Evolutionary conservation across 768 basidiomycete genomes (phyloP), one percentile per base, ranked within the genome.

Genomic region (Leccinum olivaceopallidum): DNA sequence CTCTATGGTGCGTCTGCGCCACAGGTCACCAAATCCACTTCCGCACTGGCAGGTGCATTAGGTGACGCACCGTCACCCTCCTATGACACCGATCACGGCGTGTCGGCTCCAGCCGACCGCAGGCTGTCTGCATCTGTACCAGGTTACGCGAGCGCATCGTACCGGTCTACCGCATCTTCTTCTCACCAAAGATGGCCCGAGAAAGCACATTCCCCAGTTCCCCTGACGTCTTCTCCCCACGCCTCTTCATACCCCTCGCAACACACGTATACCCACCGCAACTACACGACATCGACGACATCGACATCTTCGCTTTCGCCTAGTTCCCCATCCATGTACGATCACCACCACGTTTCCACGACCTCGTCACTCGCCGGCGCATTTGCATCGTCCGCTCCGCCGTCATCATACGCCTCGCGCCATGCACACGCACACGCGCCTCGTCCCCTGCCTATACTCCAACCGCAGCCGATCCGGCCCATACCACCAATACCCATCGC

Each of bases 391-490:
- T 60, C 63, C 51, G 58, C 44, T 13, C 63, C 62, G 50, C 56
- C 63, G 48, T 55, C 62, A 52, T 56, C 55, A 13, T 54, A 61
- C 37, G 51, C 63, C 22, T 50, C 49, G 2, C 26, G 53, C 61
- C 67, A 57, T 64, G 66, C 44, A 47, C 42, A 44, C 42, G 0
- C 42, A 58, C 56, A 59, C 56, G 49, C 55, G 34, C 42, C 60
- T 16, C 48, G 42, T 30, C 71, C 24, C 9, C 22, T 74, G 16
- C 74, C 73, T n/a, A 74, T 74, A 22, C 22, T 69, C 3, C 73
- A 74, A 56, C 73, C 73, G 0, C 73, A 74, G 60, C 73, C 73
- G 54, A 74, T 74, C 47, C 73, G 73, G 0, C 74, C 74, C 1
- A 74, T 74, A 60, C 73, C 73, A 9, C 74, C 67, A 9, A 74